Base-by-base conservation (phyloP, 805 yeast genomes). In the Kluyveromyces aestuarii region DNA sequence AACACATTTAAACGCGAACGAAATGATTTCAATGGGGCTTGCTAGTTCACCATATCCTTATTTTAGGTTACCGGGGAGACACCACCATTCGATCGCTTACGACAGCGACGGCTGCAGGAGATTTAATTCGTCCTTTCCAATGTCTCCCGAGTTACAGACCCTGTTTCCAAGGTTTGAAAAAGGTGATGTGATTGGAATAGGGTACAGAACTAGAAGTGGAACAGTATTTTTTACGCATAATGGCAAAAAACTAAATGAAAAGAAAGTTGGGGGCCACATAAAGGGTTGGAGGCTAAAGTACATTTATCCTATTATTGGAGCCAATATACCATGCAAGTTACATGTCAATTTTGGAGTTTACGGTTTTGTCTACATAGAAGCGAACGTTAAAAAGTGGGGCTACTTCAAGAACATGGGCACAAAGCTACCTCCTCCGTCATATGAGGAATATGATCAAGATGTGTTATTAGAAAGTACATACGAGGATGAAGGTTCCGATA, bases 121-220 rank as follows among this genome's bases (percentile, higher is more conserved):
- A 47, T 75, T 79, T 52, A 88, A 87, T 62, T 87, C 85, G 62
- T 88, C 96, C 6, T 87, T 87, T 56, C 58, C 62, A 46, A 48
- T 72, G 42, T 71, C 71, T 6, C 57, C 64, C 49, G 58, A 69
- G 56, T 67, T 87, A 63, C 52, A 75, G 61, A 51, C 76, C 55
- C 56, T 82, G 58, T 74, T 80, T 50, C 91, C 95, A 0, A 56
- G 64, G 21, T 66, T 82, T 43, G 75, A 79, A 36, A 81, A 84
- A 54, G 97, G 97, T 30, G 99, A 93, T 64, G 95, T 93, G 33
- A 75, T 93, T 13, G 99, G 99, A 2, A 79, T 91, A 27, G 99
- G 99, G 0, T 85, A 87, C 61, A 75, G 91, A 51, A 80, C 87
- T 2, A 73, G 88, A 41, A 73, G 87, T 16, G 96, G 97, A 2